phyloP scores from a whole-genome alignment of 345 rosid species.

The Citrus unshiu region DNA sequence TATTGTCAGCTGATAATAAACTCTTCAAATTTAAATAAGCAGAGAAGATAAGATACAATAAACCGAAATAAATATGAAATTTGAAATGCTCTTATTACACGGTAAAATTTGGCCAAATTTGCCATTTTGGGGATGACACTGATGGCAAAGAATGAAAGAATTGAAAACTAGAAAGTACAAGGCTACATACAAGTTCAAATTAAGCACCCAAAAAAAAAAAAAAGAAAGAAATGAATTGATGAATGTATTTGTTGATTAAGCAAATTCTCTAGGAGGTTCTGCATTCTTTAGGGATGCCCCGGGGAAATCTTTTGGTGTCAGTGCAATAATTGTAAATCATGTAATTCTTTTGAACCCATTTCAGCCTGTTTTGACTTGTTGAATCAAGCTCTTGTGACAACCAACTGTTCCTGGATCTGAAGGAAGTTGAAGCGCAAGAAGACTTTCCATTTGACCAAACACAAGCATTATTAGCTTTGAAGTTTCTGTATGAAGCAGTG shows the following conservation, averaged over 20 bases:
- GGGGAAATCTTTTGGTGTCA: slow-evolving; percentile 47
- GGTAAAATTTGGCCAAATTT: no score
- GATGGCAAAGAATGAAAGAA: no score
- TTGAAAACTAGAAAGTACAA: no score
- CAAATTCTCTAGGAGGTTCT: background rate
- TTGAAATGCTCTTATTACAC: no score
- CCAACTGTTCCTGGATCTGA: slow-evolving; percentile 17
- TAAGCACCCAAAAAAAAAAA: no score
- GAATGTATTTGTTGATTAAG: background rate
- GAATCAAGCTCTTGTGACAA: slow-evolving; percentile 30
- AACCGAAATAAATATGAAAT: no score
- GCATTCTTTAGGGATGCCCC: slow-evolving; percentile 49
- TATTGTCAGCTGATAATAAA: no score
- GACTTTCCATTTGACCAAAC: slow-evolving; percentile 37
- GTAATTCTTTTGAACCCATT: slow-evolving; percentile 54
- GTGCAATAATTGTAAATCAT: slow-evolving; percentile 66
- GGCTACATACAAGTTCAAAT: no score
- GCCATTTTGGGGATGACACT: no score
- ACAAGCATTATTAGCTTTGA: slow-evolving; percentile 41
- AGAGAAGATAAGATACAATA: no score
- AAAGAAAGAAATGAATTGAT: background rate
- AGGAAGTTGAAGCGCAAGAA: slow-evolving; percentile 19
- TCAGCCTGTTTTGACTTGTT: slow-evolving; percentile 25
- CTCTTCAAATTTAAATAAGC: no score
- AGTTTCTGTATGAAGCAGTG: slow-evolving; percentile 49